Percentiles rank a stretch among this genome's conserved stretches.
phyloP scores from a whole-genome alignment of 208 protist species.

The Balamuthia mandrillaris region DNA sequence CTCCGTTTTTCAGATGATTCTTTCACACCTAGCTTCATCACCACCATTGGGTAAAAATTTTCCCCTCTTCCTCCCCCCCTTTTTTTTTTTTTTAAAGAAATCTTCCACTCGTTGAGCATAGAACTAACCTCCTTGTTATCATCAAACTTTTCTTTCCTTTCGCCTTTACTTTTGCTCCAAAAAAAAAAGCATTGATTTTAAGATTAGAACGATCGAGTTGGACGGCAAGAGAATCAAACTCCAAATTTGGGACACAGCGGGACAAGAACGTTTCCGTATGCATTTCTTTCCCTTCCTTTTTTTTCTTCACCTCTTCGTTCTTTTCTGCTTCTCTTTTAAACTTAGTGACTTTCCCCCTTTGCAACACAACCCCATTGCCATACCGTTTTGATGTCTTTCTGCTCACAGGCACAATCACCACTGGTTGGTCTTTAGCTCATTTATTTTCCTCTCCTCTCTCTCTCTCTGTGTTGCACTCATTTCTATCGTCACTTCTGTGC shows the following conservation, averaged over 20 bases:
- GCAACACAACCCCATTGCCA: not conserved
- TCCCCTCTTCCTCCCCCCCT: conserved; percentile 30
- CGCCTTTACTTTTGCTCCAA: not conserved
- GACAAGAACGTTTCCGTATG: conserved; percentile 70
- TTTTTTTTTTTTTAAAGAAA: not conserved
- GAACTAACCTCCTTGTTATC: not conserved
- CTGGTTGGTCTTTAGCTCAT: not conserved
- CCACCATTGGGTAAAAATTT: conserved; percentile 79
- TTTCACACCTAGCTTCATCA: conserved; percentile 85
- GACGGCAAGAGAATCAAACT: conserved; percentile 84
- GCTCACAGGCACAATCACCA: conserved; percentile 48
- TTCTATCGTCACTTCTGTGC: not conserved
- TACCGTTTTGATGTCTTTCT: conserved; percentile 54
- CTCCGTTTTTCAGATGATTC: conserved; percentile 85
- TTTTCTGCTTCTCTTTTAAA: not conserved
- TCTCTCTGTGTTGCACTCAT: not conserved
- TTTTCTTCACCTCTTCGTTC: not conserved
- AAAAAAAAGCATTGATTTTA: conserved; percentile 82
- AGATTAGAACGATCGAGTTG: conserved; percentile 82
- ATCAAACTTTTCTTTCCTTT: not conserved
- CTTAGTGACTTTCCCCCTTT: not conserved
- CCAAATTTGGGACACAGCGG: conserved; percentile 82
- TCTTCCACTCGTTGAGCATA: not conserved
- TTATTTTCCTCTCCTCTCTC: not conserved
- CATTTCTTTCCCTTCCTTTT: not conserved